Evolutionary conservation across 441 rosid species (phyloP).

Genomic region (Daphne laureola): DNA sequence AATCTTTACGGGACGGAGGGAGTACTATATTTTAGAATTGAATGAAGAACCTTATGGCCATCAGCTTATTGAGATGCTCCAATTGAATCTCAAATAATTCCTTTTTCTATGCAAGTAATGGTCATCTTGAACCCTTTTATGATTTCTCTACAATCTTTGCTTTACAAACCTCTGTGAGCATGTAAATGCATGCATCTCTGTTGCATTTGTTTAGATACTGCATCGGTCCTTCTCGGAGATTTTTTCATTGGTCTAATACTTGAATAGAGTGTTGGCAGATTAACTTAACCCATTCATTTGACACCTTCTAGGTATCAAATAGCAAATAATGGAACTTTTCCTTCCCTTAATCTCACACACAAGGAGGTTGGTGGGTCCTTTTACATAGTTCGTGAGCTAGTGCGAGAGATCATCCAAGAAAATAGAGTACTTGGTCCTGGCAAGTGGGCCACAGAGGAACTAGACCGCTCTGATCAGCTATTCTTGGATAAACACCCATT

Average conservation of each 20-base stretch:
- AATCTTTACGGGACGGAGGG: no score
- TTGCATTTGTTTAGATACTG: not conserved
- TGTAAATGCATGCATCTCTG: not conserved
- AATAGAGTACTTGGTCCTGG: constrained; percentile 89
- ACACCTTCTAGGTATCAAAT: constrained; percentile 57
- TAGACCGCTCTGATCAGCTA: constrained; percentile 21
- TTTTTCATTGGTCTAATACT: not conserved
- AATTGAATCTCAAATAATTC: no score
- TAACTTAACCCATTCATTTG: constrained; percentile 9
- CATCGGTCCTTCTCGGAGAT: not conserved
- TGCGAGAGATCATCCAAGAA: constrained; percentile 91
- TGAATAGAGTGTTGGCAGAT: not conserved
- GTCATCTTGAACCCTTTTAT: not conserved
- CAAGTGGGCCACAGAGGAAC: constrained; percentile 31
- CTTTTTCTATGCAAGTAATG: no score
- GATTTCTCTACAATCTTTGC: not conserved
- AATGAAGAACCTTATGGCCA: no score
- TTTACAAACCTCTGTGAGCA: not conserved
- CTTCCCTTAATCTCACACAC: constrained; percentile 83
- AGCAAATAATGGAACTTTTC: constrained; percentile 68
- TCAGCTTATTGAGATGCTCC: no score
- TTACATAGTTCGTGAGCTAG: constrained; percentile 86
- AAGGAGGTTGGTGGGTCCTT: constrained; percentile 97
- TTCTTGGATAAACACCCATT: constrained; percentile 38
- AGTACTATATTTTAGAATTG: no score